Evolutionary conservation across 805 yeast genomes (phyloP).

Genomic region (Monosporozyma solicola): DNA sequence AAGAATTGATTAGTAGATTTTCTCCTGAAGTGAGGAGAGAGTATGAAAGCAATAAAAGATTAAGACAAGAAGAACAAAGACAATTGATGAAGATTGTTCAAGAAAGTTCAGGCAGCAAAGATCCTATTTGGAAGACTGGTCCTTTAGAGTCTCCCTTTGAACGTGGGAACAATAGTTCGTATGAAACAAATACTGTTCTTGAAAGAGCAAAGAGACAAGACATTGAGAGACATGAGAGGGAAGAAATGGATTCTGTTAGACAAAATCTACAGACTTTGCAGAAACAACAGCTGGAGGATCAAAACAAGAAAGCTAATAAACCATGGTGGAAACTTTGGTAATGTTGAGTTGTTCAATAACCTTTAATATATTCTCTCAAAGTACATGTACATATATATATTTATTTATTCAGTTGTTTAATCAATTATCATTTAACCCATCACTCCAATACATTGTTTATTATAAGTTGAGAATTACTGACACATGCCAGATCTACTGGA

Average conservation of each 20-base stretch:
- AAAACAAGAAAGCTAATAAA: constrained; percentile 3
- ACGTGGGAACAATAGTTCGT: not conserved
- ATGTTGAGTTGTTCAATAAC: not conserved
- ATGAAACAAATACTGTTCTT: not conserved
- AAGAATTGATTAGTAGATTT: constrained; percentile 58
- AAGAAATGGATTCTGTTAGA: not conserved
- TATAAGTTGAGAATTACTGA: not conserved
- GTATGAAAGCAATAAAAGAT: constrained; percentile 53
- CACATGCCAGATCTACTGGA: not conserved
- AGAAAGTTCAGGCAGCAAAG: constrained; percentile 54
- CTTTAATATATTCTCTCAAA: not conserved
- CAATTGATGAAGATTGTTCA: constrained; percentile 60
- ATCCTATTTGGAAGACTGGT: constrained; percentile 81
- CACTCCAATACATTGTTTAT: too few species aligned
- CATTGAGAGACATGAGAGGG: constrained; percentile 2
- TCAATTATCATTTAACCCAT: not conserved
- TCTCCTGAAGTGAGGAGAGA: constrained; percentile 79
- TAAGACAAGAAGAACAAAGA: constrained; percentile 60
- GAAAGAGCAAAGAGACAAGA: constrained; percentile 1
- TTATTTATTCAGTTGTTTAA: not conserved
- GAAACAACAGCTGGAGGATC: not conserved
- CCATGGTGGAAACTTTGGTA: constrained; percentile 10
- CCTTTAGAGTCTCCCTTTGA: constrained; percentile 63
- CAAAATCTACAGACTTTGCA: not conserved
- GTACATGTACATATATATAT: not conserved